Base-by-base conservation (phyloP, 441 rosid genomes). In the Pelargonium citronellum region DNA sequence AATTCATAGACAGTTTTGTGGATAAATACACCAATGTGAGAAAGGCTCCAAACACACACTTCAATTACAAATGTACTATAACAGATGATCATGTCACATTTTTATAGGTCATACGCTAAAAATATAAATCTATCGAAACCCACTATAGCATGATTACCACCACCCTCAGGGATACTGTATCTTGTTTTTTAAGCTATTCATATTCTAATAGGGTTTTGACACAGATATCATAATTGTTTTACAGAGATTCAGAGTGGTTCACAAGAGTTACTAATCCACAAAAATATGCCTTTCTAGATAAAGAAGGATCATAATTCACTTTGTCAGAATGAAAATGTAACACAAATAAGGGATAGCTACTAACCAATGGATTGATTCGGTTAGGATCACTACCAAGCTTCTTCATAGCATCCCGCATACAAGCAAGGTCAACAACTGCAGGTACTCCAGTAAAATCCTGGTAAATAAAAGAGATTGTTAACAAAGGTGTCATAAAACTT, bases 361-460 rank as follows among this genome's bases (percentile, higher is more conserved):
- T 61, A 71, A 86, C 92, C 92, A 85, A 66, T 39, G 87, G 92
- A 71, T 85, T 85, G 53, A 88, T 88, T 84, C 83, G 86, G 67
- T 77, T 78, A 27, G 92, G 87, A 70, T 88, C 89, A 67, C 81
- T 67, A 55, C 77, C 84, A 58, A 88, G 87, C 64, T 77, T 81
- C 75, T 85, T 81, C 86, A 86, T 82, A 7, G 90, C 89, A 61
- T 88, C 87, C 34, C 89, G 80, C 92, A 85, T 81, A 68, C 86
- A 83, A 67, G 92, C 87, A 75, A 88, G 84, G 77, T 88, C 90
- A 70, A 88, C 90, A 10, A 82, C 75, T 53, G 87, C 87, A 20
- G 86, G 89, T 30, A 86, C 90, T 46, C 90, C 92, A 20, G 92
- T 88, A 67, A 82, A 86, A 77, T 86, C 90, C 89, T 86, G 80